Percentiles rank a stretch among this genome's conserved stretches.
Conservation (phyloP, 2,329 filamentous ascomycete species). For the Tolypocladium endophyticum region DNA sequence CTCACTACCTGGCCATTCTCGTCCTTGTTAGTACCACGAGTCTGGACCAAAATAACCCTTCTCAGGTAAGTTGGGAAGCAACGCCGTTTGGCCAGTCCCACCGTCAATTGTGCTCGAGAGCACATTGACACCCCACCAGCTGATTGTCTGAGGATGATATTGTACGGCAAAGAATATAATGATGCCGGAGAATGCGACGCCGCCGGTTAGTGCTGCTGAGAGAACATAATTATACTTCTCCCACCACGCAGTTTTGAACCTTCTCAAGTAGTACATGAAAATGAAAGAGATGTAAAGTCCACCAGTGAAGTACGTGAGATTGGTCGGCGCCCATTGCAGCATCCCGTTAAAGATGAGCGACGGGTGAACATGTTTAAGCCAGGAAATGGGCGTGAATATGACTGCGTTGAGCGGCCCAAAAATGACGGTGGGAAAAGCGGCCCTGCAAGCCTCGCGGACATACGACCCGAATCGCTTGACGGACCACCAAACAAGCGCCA, state of each 20-base stretch:
- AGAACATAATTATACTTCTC: slow-evolving; percentile 35
- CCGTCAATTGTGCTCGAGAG: slow-evolving; percentile 8
- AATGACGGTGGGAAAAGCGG: slow-evolving; percentile 2
- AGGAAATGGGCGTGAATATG: slow-evolving; percentile 9
- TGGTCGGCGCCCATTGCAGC: slow-evolving; percentile 31
- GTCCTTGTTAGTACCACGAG: background rate
- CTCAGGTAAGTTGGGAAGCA: slow-evolving; percentile 1
- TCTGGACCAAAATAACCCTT: slow-evolving; percentile 6
- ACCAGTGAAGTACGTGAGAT: slow-evolving; percentile 30
- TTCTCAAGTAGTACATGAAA: slow-evolving; percentile 32
- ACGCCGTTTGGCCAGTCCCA: slow-evolving; percentile 1
- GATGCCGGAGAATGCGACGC: slow-evolving; percentile 28
- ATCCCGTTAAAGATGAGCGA: slow-evolving; percentile 29
- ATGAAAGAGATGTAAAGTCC: slow-evolving; percentile 27
- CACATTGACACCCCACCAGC: slow-evolving; percentile 31
- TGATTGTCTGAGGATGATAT: slow-evolving; percentile 22
- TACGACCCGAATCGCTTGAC: slow-evolving; percentile 53
- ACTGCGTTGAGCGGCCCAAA: slow-evolving; percentile 6
- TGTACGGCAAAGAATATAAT: slow-evolving; percentile 31
- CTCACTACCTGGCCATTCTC: no score
- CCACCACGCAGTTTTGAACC: slow-evolving; percentile 29
- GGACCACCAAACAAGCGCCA: slow-evolving; percentile 34
- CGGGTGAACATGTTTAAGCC: slow-evolving; percentile 27
- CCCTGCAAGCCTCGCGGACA: slow-evolving; percentile 1
- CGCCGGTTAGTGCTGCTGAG: slow-evolving; percentile 26